Conservation (phyloP, 2,329 filamentous ascomycete species). For the Diaporthe citriasiana region DNA sequence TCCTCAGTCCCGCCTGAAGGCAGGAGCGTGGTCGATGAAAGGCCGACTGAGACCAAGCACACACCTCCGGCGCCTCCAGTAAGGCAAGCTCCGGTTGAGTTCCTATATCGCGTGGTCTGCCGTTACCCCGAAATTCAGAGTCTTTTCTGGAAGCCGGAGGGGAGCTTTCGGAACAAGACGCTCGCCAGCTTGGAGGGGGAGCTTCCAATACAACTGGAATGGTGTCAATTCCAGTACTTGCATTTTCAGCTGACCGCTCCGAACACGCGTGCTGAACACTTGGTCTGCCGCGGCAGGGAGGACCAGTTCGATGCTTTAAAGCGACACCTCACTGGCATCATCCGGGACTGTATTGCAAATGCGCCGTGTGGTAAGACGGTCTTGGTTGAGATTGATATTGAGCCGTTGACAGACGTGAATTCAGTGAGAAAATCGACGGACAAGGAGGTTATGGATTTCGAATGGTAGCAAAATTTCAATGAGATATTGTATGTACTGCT, state of each 20-base stretch:
- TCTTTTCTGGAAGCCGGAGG: background rate
- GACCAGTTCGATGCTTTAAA: conserved; percentile 4
- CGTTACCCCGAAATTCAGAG: background rate
- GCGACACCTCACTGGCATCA: background rate
- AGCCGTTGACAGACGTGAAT: background rate
- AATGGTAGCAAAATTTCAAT: background rate
- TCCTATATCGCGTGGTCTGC: conserved; percentile 1
- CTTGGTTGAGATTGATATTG: background rate
- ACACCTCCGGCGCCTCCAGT: background rate
- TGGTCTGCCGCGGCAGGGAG: conserved; percentile 7
- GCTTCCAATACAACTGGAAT: background rate
- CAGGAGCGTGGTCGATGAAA: background rate
- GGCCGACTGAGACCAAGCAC: background rate
- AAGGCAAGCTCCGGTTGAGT: background rate
- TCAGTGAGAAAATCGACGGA: background rate
- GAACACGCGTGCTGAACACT: background rate
- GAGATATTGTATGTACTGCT: background rate
- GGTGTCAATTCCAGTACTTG: background rate
- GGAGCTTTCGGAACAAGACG: conserved; percentile 2
- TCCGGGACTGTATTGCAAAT: background rate
- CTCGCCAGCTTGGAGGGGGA: background rate
- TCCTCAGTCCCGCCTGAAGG: background rate
- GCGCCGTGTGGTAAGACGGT: background rate
- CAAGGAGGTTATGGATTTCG: background rate
- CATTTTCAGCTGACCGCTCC: background rate